phyloP scores from a whole-genome alignment of 768 basidiomycete species.

The Mycena belliarum region DNA sequence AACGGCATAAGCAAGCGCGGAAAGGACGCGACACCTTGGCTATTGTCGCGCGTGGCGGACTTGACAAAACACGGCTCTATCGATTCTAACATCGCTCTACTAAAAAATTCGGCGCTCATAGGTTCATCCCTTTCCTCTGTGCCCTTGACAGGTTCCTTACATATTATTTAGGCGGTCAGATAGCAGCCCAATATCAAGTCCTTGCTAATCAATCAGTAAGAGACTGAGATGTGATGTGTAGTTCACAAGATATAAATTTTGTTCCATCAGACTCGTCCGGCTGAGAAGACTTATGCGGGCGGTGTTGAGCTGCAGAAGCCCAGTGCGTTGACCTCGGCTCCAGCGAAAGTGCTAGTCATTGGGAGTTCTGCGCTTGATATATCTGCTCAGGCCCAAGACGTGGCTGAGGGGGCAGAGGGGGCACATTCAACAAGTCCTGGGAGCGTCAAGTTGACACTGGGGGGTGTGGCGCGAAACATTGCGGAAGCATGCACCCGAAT shows the following conservation, averaged over 20 bases:
- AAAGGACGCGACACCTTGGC: conserved; percentile 95
- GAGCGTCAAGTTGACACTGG: conserved; percentile 65
- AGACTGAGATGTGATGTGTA: conserved; percentile 16
- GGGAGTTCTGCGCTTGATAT: conserved; percentile 93
- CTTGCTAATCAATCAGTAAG: conserved; percentile 41
- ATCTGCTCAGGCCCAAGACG: conserved; percentile 52
- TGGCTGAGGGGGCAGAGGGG: conserved; percentile 33
- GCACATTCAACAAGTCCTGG: conserved; percentile 80
- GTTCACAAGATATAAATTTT: conserved; percentile 3
- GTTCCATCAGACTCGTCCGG: conserved; percentile 5
- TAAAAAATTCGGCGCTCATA: conserved; percentile 84
- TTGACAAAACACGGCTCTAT: conserved; percentile 78
- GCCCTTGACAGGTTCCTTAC: neutral
- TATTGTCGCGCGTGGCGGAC: conserved; percentile 79
- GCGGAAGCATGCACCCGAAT: conserved; percentile 85
- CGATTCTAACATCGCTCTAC: conserved; percentile 77
- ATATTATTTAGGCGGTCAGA: conserved; percentile 61
- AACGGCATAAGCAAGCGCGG: conserved; percentile 79
- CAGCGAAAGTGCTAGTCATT: conserved; percentile 64
- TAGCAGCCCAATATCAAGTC: conserved; percentile 75
- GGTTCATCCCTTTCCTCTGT: conserved; percentile 48
- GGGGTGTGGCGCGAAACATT: conserved; percentile 95
- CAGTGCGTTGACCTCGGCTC: neutral
- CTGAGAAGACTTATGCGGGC: conserved; percentile 8
- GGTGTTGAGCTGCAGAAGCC: neutral